Percentiles rank a stretch among this genome's conserved stretches.
phyloP scores from a whole-genome alignment of 352 stramenopile genomes.

The Achlya hypogyna region DNA sequence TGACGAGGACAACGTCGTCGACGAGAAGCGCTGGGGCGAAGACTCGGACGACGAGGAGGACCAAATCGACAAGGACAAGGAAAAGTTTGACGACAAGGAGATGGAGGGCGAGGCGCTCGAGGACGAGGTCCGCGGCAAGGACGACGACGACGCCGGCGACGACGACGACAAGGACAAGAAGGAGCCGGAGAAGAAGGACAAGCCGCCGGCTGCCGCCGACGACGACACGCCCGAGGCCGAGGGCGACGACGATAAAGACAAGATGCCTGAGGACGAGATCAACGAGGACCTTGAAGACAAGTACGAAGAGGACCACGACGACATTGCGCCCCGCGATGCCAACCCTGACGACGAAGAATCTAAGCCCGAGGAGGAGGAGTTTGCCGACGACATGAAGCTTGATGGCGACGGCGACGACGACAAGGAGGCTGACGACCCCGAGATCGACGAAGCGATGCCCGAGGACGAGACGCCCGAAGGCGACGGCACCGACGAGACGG shows the following conservation, averaged over 20 bases:
- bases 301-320: slow-evolving; percentile 64
- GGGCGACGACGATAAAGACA: slow-evolving; percentile 31
- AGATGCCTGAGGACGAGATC: slow-evolving; percentile 28
- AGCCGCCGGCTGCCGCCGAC: slow-evolving; percentile 22
- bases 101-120: slow-evolving; percentile 64
- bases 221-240: slow-evolving; percentile 28
- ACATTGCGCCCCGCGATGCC: slow-evolving; percentile 45
- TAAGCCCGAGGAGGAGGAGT: slow-evolving; percentile 60
- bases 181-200: slow-evolving; percentile 29
- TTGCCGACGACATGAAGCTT: slow-evolving; percentile 82
- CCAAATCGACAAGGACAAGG: slow-evolving; percentile 93
- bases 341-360: slow-evolving; percentile 49
- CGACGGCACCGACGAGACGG: slow-evolving; percentile 32
- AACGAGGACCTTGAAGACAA: slow-evolving; percentile 88
- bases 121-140: slow-evolving; percentile 84
- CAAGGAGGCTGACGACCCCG: slow-evolving; percentile 30
- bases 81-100: slow-evolving; percentile 89
- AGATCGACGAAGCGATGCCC: slow-evolving; percentile 20
- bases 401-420: slow-evolving; percentile 56
- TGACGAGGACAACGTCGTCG: slow-evolving; percentile 97
- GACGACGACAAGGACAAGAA: slow-evolving; percentile 30
- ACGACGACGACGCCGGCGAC: slow-evolving; percentile 34
- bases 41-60: slow-evolving; percentile 88
- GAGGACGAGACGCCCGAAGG: slow-evolving; percentile 37
- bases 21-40: slow-evolving; percentile 98